A percentile compares a stretch with the other conserved stretches of the same genome.
Conservation (phyloP, 2,329 filamentous ascomycete genomes). For the Pleoardoris graminearum region DNA sequence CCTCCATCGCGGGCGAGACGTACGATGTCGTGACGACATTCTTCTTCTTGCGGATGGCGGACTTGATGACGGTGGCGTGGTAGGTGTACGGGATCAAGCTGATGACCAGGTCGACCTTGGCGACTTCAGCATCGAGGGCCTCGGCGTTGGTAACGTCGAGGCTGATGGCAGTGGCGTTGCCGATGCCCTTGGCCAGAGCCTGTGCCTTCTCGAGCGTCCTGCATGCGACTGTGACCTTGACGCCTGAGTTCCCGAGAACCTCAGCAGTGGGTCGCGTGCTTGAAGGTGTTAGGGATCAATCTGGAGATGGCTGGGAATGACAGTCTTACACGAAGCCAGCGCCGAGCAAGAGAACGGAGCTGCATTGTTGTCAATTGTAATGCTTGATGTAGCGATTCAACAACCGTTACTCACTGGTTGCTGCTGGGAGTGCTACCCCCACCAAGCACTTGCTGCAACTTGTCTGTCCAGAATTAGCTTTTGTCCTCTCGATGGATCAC, state of each 20-base stretch:
- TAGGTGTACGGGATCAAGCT: constrained; percentile 76
- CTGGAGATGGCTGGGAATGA: neutral
- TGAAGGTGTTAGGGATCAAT: constrained; percentile 16
- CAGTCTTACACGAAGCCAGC: constrained; percentile 44
- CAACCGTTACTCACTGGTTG: constrained; percentile 39
- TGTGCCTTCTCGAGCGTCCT: constrained; percentile 77
- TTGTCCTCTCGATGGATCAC: constrained; percentile 11
- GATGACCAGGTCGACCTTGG: constrained; percentile 74
- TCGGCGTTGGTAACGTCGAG: constrained; percentile 78
- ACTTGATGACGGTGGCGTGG: constrained; percentile 80
- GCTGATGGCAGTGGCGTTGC: constrained; percentile 71
- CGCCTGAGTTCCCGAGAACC: constrained; percentile 60
- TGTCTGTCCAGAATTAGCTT: constrained; percentile 31
- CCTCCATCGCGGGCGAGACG: constrained; percentile 88
- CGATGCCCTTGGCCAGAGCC: constrained; percentile 70
- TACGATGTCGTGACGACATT: constrained; percentile 95
- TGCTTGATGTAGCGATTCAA: neutral
- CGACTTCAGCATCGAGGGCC: constrained; percentile 79
- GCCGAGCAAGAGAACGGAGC: constrained; percentile 45
- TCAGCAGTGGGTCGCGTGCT: constrained; percentile 61
- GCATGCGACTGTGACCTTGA: constrained; percentile 70
- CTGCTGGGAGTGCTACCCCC: constrained; percentile 18
- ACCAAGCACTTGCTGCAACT: constrained; percentile 38
- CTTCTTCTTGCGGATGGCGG: constrained; percentile 91
- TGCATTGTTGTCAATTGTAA: constrained; percentile 24